A percentile compares a stretch with the other conserved stretches of the same genome.
phyloP scores from a whole-genome alignment of 768 basidiomycete species.

The Pluteus cervinus region DNA sequence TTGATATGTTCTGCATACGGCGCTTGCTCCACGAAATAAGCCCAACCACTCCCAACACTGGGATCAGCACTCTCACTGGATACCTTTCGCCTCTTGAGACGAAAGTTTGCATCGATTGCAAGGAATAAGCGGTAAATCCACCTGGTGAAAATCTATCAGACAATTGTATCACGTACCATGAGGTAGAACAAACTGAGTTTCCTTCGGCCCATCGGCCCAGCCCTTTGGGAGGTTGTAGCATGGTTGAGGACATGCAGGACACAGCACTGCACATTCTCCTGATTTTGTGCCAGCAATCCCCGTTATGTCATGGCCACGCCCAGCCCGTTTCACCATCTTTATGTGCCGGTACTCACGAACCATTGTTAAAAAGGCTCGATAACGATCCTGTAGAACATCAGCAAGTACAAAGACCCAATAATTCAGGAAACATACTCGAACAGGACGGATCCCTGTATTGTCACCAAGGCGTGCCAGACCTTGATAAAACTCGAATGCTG shows the following conservation, averaged over 20 bases:
- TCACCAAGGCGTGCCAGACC: slow-evolving; percentile 15
- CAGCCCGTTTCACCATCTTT: slow-evolving; percentile 16
- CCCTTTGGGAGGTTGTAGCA: slow-evolving; percentile 19
- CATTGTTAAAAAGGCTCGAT: slow-evolving; percentile 17
- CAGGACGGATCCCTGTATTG: slow-evolving; percentile 14
- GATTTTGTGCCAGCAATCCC: slow-evolving; percentile 13
- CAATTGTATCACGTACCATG: not conserved
- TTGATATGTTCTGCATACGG: slow-evolving; percentile 12
- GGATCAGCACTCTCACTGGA: slow-evolving; percentile 16
- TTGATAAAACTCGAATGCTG: slow-evolving; percentile 21
- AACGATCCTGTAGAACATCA: slow-evolving; percentile 17
- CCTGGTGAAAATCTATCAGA: slow-evolving; percentile 6
- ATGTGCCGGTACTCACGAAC: slow-evolving; percentile 17
- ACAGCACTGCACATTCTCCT: slow-evolving; percentile 22
- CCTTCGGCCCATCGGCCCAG: slow-evolving; percentile 11
- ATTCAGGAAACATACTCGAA: slow-evolving; percentile 11
- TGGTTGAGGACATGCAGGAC: slow-evolving; percentile 24
- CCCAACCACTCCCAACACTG: slow-evolving; percentile 16
- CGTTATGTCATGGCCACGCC: slow-evolving; percentile 14
- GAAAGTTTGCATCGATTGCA: slow-evolving; percentile 21
- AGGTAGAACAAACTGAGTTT: slow-evolving; percentile 8
- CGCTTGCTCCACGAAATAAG: slow-evolving; percentile 14
- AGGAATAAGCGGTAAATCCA: slow-evolving; percentile 16
- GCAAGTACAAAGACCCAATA: not conserved
- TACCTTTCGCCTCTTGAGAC: slow-evolving; percentile 17